These are phyloP conservation scores for Venturia aucupariae DNA, from an alignment of 2,329 filamentous ascomycete species.

Conservation along the genomic window DNA sequence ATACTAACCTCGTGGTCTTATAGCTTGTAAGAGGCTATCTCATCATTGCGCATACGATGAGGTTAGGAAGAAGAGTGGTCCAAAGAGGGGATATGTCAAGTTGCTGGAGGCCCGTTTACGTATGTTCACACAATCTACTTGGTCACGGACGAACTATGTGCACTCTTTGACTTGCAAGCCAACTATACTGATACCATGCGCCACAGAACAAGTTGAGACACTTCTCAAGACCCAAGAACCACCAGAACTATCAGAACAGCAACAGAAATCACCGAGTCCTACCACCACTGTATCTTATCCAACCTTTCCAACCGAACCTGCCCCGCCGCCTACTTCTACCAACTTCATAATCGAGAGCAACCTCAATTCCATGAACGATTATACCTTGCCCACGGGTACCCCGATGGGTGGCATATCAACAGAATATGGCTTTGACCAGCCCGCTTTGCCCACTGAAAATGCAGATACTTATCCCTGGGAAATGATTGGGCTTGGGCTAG, in stretches of 20 bases:
- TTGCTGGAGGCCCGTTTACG: slow-evolving; percentile 84
- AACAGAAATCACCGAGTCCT: background rate
- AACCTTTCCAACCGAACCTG: background rate
- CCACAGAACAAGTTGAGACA: slow-evolving; percentile 81
- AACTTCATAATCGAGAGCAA: slow-evolving; percentile 7
- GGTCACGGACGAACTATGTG: background rate
- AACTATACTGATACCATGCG: slow-evolving; percentile 12
- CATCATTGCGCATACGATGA: slow-evolving; percentile 89
- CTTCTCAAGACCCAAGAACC: slow-evolving; percentile 63
- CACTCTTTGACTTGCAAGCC: background rate
- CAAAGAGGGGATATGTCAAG: slow-evolving; percentile 91
- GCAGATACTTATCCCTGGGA: slow-evolving; percentile 62
- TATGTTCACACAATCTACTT: slow-evolving; percentile 39
- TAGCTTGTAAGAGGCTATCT: slow-evolving; percentile 66
- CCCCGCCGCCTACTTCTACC: slow-evolving; percentile 1
- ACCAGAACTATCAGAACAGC: too few species aligned
- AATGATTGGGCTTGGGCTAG: slow-evolving; percentile 69
- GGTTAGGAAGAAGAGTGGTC: slow-evolving; percentile 86
- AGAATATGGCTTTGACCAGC: slow-evolving; percentile 13
- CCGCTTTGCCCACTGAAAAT: slow-evolving; percentile 10
- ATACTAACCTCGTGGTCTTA: slow-evolving; percentile 28
- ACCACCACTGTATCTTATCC: background rate
- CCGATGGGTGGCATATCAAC: background rate
- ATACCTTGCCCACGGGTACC: background rate
- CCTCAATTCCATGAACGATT: background rate